Percentiles rank a stretch among this genome's conserved stretches.
phyloP scores from a whole-genome alignment of 176 grass and related monocot genomes.

The Avena atlantica region DNA sequence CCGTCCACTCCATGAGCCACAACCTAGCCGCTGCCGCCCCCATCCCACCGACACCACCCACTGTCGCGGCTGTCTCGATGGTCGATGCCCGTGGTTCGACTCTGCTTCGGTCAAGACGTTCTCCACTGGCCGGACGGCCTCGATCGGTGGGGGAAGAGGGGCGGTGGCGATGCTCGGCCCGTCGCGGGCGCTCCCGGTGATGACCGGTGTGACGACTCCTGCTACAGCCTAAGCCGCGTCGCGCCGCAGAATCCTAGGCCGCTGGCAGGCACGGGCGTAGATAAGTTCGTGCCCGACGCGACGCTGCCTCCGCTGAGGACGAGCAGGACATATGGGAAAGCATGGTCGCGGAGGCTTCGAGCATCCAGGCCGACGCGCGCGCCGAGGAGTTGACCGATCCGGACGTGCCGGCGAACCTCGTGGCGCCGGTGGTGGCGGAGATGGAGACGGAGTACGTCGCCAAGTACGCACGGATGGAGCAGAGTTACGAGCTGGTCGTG shows the following conservation, averaged over 20 bases:
- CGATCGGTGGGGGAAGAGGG: conserved; percentile 66
- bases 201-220: conserved; percentile 51
- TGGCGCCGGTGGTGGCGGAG: conserved; percentile 65
- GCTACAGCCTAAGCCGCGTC: conserved; percentile 19
- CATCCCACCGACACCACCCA: conserved; percentile 10
- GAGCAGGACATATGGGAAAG: conserved; percentile 64
- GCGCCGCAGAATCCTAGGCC: conserved; percentile 25
- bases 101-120: conserved; percentile 52
- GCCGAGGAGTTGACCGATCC: conserved; percentile 60
- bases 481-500: conserved; percentile 63
- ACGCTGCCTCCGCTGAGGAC: conserved; percentile 21
- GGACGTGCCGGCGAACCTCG: conserved; percentile 53
- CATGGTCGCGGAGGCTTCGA: conserved; percentile 60
- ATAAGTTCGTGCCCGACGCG: conserved; percentile 3
- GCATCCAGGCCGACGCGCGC: conserved; percentile 54
- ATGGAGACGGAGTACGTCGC: conserved; percentile 54
- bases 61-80: not conserved
- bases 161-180: conserved; percentile 52
- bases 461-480: conserved; percentile 57
- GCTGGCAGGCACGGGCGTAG: not conserved
- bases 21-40: conserved; percentile 47
- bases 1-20: conserved; percentile 82
- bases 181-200: conserved; percentile 70
- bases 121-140: conserved; percentile 59
- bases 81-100: conserved; percentile 45